Conservation (phyloP, 2,329 filamentous ascomycete genomes). For the Metarhizium sp. region DNA sequence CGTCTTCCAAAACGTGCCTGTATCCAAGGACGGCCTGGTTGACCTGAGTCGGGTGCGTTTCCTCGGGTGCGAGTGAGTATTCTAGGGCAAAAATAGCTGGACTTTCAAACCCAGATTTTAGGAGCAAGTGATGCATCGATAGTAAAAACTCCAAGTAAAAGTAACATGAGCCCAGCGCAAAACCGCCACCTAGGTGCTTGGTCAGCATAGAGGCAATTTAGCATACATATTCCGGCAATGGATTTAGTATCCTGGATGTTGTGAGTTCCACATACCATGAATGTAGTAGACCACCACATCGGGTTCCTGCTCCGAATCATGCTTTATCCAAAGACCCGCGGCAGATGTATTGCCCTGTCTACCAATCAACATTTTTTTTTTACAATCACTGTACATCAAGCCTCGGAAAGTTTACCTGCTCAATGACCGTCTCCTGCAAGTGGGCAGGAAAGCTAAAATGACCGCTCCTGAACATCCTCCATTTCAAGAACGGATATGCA, state of each 20-base stretch:
- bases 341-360: slow-evolving; percentile 30
- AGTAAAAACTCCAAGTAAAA: slow-evolving; percentile 83
- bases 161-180: slow-evolving; percentile 71
- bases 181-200: slow-evolving; percentile 55
- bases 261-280: slow-evolving; percentile 49
- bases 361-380: neutral
- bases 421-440: slow-evolving; percentile 44
- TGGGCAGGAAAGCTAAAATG: slow-evolving; percentile 50
- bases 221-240: neutral
- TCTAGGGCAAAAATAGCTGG: slow-evolving; percentile 73
- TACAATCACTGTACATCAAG: neutral
- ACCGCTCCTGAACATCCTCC: slow-evolving; percentile 67
- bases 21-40: slow-evolving; percentile 63
- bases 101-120: slow-evolving; percentile 57
- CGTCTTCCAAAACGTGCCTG: slow-evolving; percentile 54
- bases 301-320: slow-evolving; percentile 49
- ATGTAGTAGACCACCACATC: slow-evolving; percentile 77
- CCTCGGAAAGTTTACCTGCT: slow-evolving; percentile 14
- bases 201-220: neutral
- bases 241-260: neutral
- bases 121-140: slow-evolving; percentile 58
- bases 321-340: slow-evolving; percentile 61
- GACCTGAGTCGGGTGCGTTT: slow-evolving; percentile 63
- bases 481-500: slow-evolving; percentile 63
- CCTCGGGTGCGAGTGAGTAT: slow-evolving; percentile 70